These are phyloP conservation scores for Eucalyptus caleyi DNA, from an alignment of 345 rosid genomes.

Conservation along the genomic window DNA sequence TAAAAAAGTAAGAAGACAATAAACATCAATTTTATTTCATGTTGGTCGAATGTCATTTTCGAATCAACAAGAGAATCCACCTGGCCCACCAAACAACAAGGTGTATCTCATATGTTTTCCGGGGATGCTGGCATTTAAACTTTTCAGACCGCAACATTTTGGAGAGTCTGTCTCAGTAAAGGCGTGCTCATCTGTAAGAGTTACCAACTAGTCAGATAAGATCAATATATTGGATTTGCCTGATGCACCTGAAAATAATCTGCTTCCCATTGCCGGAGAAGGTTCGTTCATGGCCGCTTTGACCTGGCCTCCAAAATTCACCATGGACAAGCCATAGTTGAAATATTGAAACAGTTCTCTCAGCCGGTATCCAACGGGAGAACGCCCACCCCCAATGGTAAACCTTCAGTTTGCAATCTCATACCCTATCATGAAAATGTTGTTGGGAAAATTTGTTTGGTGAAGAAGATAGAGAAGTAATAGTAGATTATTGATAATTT, in stretches of 20 bases:
- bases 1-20: background rate
- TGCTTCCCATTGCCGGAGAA: background rate
- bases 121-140: background rate
- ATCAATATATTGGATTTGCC: background rate
- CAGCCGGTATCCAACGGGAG: background rate
- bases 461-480: no score
- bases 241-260: background rate
- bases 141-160: background rate
- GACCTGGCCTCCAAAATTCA: background rate
- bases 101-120: background rate
- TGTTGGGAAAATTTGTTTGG: no score
- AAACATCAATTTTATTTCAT: background rate
- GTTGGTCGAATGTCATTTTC: background rate
- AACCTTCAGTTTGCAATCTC: background rate
- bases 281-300: background rate
- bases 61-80: background rate
- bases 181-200: background rate
- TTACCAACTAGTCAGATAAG: background rate
- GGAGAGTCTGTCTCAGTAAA: background rate
- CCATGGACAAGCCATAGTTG: background rate
- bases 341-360: background rate
- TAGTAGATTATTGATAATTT: no score
- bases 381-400: background rate
- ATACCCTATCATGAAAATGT: background rate
- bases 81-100: background rate